phyloP scores from a whole-genome alignment of 2,329 filamentous ascomycete species.

The Drechslera avenae region DNA sequence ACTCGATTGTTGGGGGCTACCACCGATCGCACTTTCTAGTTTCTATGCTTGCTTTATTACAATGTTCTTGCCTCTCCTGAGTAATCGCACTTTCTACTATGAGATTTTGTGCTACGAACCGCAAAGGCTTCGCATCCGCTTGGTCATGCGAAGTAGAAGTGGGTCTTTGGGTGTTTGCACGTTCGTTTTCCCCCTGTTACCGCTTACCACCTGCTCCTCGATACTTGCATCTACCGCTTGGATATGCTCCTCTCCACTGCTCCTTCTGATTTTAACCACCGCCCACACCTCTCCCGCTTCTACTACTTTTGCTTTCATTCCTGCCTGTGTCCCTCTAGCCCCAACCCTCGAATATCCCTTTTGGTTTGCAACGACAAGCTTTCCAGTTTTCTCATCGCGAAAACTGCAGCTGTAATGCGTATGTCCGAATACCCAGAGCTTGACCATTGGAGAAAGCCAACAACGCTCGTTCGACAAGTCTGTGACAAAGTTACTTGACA shows the following conservation, averaged over 20 bases:
- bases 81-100: too few relatives aligned
- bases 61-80: conserved; percentile 1
- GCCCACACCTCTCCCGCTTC: conserved; percentile 2
- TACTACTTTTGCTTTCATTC: not conserved
- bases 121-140: too few relatives aligned
- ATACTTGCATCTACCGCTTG: too few relatives aligned
- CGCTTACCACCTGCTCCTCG: too few relatives aligned
- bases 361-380: conserved; percentile 51
- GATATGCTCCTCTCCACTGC: not conserved
- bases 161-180: too few relatives aligned
- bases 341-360: conserved; percentile 40
- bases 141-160: too few relatives aligned
- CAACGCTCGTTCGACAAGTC: conserved; percentile 48
- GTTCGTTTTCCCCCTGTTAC: too few relatives aligned
- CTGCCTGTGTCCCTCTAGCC: conserved; percentile 11
- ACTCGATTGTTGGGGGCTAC: too few relatives aligned
- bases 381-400: conserved; percentile 25
- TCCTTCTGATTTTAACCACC: not conserved
- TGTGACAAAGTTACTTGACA: conserved; percentile 48
- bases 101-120: too few relatives aligned
- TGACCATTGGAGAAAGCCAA: conserved; percentile 46
- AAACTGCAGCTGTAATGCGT: conserved; percentile 57
- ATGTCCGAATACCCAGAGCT: conserved; percentile 57
- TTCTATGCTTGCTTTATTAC: too few relatives aligned
- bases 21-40: too few relatives aligned